phyloP scores from a whole-genome alignment of 129 eudicot species.

The Smallanthus sonchifolius region DNA sequence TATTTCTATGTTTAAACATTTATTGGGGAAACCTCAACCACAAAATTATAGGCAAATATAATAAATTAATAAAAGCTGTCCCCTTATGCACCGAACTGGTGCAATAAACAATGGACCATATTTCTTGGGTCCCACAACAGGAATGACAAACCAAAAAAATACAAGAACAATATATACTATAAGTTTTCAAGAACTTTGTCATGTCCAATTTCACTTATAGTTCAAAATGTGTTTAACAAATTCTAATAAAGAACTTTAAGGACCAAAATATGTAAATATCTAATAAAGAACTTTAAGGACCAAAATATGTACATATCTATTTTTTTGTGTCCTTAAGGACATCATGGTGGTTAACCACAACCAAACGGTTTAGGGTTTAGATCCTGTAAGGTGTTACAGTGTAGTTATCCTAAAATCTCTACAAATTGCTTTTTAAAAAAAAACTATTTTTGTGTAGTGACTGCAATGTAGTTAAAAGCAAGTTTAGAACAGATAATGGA shows the following conservation, averaged over 20 bases:
- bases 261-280: neutral
- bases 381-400: too few species aligned
- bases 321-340: too few species aligned
- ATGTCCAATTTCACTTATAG: neutral
- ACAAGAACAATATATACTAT: neutral
- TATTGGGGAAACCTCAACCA: neutral
- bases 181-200: neutral
- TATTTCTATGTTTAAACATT: neutral
- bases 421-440: too few species aligned
- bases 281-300: neutral
- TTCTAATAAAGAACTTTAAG: neutral
- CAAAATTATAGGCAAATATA: neutral
- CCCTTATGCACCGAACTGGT: conserved; percentile 17
- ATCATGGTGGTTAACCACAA: too few species aligned
- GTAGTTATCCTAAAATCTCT: too few species aligned
- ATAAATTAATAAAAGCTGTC: neutral
- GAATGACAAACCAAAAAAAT: neutral
- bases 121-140: conserved; percentile 24
- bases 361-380: too few species aligned
- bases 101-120: conserved; percentile 7
- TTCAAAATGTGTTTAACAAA: neutral
- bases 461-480: neutral
- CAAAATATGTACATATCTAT: neutral
- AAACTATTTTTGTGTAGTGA: neutral
- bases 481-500: neutral